Base-by-base conservation (phyloP, 352 stramenopile genomes). In the Globisporangium echinulatum region DNA sequence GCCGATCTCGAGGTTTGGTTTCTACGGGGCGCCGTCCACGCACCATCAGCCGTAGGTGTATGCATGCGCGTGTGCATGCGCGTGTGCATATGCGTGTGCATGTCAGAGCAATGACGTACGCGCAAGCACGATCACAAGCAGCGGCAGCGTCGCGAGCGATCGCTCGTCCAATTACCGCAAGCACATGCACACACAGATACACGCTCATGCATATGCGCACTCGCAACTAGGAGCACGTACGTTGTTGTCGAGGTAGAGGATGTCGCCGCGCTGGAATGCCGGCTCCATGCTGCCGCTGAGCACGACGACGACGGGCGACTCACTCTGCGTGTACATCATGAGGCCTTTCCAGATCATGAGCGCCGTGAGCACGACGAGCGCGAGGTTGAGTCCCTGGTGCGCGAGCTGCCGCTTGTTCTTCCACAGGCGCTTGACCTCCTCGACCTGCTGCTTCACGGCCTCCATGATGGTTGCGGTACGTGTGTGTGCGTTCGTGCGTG, bases 311-410 rank as follows among this genome's bases (percentile, higher is more conserved):
- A 99, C 96, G 8, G 97, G 97, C 57, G 82, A 97, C 85, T 99
- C 97, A 57, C 88, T 97, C 75, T 98, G 93, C 43, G 97, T 99
- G 55, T 96, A 87, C 56, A 97, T 89, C 94, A 99, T 99, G 55
- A 99, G 83, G 44, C 86, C 93, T 69, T 99, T 99, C 97, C 97
- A 99, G 69, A 99, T 99, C 96, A 99, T 99, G 47, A 99, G 78
- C 48, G 97, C 97, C 48, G 88, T 98, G 66, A 99, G 96, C 59
- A 99, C 94, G 68, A 99, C 98, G 94, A 99, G 98, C 55, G 94
- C 94, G 57, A 99, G 81, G 77, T 99, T 99, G 43, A 99, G 84
- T 39, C 86, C 74, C 77, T 99, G 97, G 73, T 99, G 98, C 54
- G 90, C 74, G 48, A 99, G 72, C 77, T 98, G 91, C 43, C 96